Conservation (phyloP, 192 early-diverging fungal species). For the Globomyces pollinis-pini region DNA sequence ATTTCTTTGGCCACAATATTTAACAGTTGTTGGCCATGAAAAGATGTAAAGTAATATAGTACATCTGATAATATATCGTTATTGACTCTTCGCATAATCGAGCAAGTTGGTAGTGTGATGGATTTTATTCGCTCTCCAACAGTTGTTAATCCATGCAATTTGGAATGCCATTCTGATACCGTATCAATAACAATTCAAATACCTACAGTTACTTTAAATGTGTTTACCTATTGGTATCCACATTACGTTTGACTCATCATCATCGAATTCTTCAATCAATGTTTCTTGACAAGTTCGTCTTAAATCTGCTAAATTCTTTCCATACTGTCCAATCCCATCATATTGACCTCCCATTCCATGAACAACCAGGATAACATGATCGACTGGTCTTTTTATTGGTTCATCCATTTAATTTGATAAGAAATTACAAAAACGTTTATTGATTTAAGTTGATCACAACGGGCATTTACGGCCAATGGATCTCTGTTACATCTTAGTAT, state of each 20-base stretch:
- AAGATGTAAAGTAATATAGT: slow-evolving; percentile 37
- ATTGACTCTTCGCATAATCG: slow-evolving; percentile 34
- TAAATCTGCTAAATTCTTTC: slow-evolving; percentile 21
- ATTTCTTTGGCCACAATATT: slow-evolving; percentile 21
- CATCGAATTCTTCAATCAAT: slow-evolving; percentile 24
- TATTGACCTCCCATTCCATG: slow-evolving; percentile 36
- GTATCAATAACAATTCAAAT: not conserved
- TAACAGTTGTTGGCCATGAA: slow-evolving; percentile 31
- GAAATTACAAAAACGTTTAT: no score
- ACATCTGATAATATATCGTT: slow-evolving; percentile 45
- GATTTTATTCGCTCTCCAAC: slow-evolving; percentile 33
- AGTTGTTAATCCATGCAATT: slow-evolving; percentile 25
- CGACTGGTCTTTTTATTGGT: no score
- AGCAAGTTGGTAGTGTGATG: slow-evolving; percentile 36
- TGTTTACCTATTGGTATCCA: slow-evolving; percentile 33
- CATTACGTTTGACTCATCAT: slow-evolving; percentile 10
- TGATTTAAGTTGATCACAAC: no score
- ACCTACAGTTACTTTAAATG: not conserved
- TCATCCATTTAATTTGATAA: no score
- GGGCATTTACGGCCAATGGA: no score
- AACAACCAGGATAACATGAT: slow-evolving; percentile 25
- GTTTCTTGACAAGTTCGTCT: slow-evolving; percentile 25
- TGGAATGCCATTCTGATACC: slow-evolving; percentile 23
- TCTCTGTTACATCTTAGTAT: no score
- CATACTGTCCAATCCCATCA: slow-evolving; percentile 15